Evolutionary conservation across 2,329 filamentous ascomycete species (phyloP).

Genomic region (Pyrenochaeta sp.): DNA sequence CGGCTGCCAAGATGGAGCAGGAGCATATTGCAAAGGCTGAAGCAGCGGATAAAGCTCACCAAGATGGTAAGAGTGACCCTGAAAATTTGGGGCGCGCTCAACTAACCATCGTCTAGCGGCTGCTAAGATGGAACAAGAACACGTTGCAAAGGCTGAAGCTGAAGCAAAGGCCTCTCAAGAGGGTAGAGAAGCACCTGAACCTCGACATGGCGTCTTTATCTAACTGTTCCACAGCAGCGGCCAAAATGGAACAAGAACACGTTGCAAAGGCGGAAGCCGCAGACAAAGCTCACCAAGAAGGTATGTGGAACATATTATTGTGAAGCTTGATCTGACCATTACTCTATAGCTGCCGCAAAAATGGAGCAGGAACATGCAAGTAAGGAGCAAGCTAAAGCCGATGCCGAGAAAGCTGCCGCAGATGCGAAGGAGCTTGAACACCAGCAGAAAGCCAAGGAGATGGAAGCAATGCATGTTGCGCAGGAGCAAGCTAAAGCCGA

Average conservation of each 20-base stretch:
- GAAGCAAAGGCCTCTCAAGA: conserved; percentile 23
- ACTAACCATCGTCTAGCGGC: conserved; percentile 9
- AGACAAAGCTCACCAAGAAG: conserved; percentile 22
- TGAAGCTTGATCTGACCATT: not conserved
- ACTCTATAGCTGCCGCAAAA: conserved; percentile 1
- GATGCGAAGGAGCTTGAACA: conserved; percentile 16
- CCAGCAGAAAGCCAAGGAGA: conserved; percentile 10
- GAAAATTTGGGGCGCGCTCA: not conserved
- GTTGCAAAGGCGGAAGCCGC: conserved; percentile 26
- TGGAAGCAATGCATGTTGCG: conserved; percentile 24
- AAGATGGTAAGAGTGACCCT: conserved; percentile 10
- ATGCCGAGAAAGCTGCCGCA: conserved; percentile 15
- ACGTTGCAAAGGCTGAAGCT: conserved; percentile 26
- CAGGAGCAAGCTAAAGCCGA: conserved; percentile 15
- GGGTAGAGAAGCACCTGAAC: conserved; percentile 1
- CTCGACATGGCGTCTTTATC: too few species aligned
- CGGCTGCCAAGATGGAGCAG: conserved; percentile 28
- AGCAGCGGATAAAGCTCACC: conserved; percentile 25
- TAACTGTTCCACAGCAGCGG: conserved; percentile 9
- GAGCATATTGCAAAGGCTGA: conserved; percentile 30
- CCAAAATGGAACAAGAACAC: conserved; percentile 23
- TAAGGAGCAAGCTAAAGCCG: conserved; percentile 11
- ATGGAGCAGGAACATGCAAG: conserved; percentile 8
- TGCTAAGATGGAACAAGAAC: conserved; percentile 20
- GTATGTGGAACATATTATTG: not conserved